Conservation (phyloP, 768 basidiomycete species). For the Trametes maxima region DNA sequence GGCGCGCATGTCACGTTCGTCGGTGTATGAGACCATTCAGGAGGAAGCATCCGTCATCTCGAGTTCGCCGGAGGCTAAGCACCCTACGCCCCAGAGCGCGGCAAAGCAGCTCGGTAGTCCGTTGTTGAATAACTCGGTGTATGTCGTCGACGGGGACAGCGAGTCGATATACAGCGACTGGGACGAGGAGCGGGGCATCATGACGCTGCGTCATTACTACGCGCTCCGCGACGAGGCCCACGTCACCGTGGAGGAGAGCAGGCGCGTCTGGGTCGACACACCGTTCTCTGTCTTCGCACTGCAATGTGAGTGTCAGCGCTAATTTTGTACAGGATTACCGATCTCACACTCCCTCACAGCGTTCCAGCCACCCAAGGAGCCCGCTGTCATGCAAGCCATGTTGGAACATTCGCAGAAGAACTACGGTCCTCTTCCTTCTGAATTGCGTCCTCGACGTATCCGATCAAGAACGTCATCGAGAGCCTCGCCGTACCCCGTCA, state of each 20-base stretch:
- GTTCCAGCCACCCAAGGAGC: conserved; percentile 68
- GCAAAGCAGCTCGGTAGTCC: conserved; percentile 10
- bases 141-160: conserved; percentile 55
- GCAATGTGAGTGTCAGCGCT: conserved; percentile 56
- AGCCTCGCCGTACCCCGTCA: conserved; percentile 70
- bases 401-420: conserved; percentile 72
- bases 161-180: conserved; percentile 47
- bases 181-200: conserved; percentile 72
- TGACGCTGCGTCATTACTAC: conserved; percentile 65
- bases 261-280: conserved; percentile 67
- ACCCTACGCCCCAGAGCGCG: conserved; percentile 12
- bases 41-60: conserved; percentile 56
- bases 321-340: not conserved
- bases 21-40: conserved; percentile 79
- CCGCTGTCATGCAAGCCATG: conserved; percentile 69
- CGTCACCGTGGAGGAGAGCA: conserved; percentile 66
- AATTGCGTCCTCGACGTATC: conserved; percentile 61
- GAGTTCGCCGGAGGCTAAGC: conserved; percentile 31
- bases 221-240: conserved; percentile 71
- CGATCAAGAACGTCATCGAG: conserved; percentile 73
- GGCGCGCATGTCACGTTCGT: conserved; percentile 61
- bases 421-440: conserved; percentile 73
- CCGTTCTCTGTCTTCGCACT: conserved; percentile 72
- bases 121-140: conserved; percentile 39
- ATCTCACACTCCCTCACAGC: conserved; percentile 41